These are phyloP conservation scores for Talaromyces wortmannii DNA, from an alignment of 495 filamentous ascomycete species.

Conservation along the genomic window DNA sequence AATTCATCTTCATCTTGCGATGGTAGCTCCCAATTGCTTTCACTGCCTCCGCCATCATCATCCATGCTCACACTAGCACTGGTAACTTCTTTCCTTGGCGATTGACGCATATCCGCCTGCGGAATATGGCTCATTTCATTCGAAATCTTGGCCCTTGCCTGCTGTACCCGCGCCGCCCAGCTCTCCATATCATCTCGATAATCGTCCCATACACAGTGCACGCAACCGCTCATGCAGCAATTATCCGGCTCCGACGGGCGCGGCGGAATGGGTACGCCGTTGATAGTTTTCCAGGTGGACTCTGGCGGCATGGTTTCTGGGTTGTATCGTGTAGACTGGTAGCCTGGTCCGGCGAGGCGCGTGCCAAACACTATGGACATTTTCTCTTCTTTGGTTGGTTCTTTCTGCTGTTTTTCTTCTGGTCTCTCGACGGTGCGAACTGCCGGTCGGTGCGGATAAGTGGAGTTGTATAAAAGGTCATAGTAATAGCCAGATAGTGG, in stretches of 20 bases:
- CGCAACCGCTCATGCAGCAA: slow-evolving; percentile 98
- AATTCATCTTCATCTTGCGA: slow-evolving; percentile 40
- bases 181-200: slow-evolving; percentile 88
- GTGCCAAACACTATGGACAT: slow-evolving; percentile 71
- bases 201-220: slow-evolving; percentile 94
- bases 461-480: slow-evolving; percentile 22
- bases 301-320: slow-evolving; percentile 34
- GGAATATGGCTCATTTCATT: slow-evolving; percentile 11
- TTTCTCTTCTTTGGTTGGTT: slow-evolving; percentile 27
- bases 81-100: slow-evolving; percentile 29
- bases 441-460: slow-evolving; percentile 13
- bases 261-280: slow-evolving; percentile 77
- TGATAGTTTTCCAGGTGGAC: slow-evolving; percentile 51
- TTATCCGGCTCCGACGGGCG: slow-evolving; percentile 88
- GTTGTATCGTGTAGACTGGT: slow-evolving; percentile 54
- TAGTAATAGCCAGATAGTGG: slow-evolving; percentile 38
- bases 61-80: slow-evolving; percentile 56
- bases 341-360: slow-evolving; percentile 61
- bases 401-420: slow-evolving; percentile 8
- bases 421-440: not conserved
- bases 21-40: slow-evolving; percentile 54
- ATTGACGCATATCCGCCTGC: slow-evolving; percentile 22
- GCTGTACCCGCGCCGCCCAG: slow-evolving; percentile 57
- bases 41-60: slow-evolving; percentile 73
- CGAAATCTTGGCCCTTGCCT: slow-evolving; percentile 43